phyloP scores from a whole-genome alignment of 306 rosid genomes.

The Cucumis hystrix region DNA sequence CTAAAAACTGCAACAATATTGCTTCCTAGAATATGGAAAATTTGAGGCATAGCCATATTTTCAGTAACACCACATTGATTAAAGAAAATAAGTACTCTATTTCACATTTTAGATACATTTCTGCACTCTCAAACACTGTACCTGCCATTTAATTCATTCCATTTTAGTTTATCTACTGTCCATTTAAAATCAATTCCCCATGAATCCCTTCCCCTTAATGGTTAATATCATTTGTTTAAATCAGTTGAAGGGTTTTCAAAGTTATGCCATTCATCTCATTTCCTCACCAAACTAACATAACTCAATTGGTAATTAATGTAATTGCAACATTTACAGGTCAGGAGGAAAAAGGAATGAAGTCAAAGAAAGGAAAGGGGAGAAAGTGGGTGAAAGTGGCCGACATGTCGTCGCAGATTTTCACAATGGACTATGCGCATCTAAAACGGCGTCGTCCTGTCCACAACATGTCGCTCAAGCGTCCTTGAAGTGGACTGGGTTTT shows the following conservation, averaged over 20 bases:
- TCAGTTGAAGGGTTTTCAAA: neutral
- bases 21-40: neutral
- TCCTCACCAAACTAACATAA: too few relatives aligned
- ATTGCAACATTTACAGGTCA: neutral
- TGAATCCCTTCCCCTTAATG: neutral
- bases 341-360: neutral
- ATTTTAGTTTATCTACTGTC: neutral
- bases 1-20: neutral
- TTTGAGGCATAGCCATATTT: neutral
- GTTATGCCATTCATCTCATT: too few relatives aligned
- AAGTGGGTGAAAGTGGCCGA: constrained; percentile 30
- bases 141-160: neutral
- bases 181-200: neutral
- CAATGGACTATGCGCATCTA: constrained; percentile 50
- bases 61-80: neutral
- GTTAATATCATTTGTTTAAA: neutral
- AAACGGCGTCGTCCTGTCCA: constrained; percentile 62
- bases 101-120: neutral
- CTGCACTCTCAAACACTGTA: neutral
- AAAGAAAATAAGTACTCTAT: neutral
- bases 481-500: neutral
- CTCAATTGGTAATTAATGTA: neutral
- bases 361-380: constrained; percentile 8
- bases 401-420: constrained; percentile 27
- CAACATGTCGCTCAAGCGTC: constrained; percentile 33